These are phyloP conservation scores for Balansia obtecta DNA, from an alignment of 2,329 filamentous ascomycete genomes.

Conservation along the genomic window DNA sequence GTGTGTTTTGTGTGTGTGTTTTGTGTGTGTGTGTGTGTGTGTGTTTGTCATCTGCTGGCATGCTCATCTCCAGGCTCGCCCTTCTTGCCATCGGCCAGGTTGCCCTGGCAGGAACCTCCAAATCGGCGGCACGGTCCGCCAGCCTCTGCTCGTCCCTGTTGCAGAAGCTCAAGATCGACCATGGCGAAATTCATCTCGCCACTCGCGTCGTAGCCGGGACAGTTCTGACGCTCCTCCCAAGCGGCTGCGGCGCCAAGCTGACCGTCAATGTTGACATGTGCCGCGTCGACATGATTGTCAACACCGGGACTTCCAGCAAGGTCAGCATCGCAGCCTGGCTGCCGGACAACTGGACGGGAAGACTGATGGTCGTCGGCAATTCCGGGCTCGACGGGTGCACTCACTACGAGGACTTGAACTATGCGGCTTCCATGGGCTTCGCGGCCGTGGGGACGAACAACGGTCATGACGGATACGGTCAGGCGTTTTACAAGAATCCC, in stretches of 20 bases:
- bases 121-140: neutral
- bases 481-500: conserved; percentile 21
- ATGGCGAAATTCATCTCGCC: neutral
- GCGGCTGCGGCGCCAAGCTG: conserved; percentile 8
- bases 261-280: conserved; percentile 5
- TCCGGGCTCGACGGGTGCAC: conserved; percentile 37
- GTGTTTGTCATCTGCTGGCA: neutral
- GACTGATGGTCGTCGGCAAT: conserved; percentile 35
- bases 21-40: no score
- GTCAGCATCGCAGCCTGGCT: conserved; percentile 37
- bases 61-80: neutral
- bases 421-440: conserved; percentile 29
- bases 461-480: conserved; percentile 31
- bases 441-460: conserved; percentile 37
- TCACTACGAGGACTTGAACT: conserved; percentile 33
- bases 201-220: neutral
- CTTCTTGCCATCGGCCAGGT: neutral
- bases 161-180: neutral
- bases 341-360: conserved; percentile 28
- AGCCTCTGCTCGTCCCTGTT: neutral
- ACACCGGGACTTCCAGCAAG: conserved; percentile 23
- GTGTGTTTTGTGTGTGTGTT: no score
- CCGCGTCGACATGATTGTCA: conserved; percentile 9
- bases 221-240: neutral
- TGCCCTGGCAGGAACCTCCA: neutral